Evolutionary conservation across 1,284 basidiomycete species (phyloP).

Genomic region (Ustilago lituana): DNA sequence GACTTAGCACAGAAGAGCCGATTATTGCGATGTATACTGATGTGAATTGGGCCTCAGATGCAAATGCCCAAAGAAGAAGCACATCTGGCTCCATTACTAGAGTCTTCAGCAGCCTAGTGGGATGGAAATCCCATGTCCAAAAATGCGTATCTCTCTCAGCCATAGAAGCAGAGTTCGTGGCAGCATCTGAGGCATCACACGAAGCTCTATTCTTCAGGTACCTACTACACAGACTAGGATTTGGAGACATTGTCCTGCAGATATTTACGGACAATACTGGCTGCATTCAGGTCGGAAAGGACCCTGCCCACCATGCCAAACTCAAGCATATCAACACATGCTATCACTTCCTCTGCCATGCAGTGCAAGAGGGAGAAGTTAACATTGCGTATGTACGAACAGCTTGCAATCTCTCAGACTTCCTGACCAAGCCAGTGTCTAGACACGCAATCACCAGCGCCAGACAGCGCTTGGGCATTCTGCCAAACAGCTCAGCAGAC

Average conservation of each 20-base stretch:
- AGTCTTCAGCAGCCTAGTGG: not conserved
- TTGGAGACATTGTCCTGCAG: too few species aligned
- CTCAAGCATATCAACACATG: not conserved
- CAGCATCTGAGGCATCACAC: not conserved
- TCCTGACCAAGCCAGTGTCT: not conserved
- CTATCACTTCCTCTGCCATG: not conserved
- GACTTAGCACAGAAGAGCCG: too few species aligned
- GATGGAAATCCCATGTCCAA: not conserved
- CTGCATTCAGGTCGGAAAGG: not conserved
- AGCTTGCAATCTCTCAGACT: not conserved
- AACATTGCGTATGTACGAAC: not conserved
- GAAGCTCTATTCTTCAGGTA: not conserved
- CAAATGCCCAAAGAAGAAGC: too few species aligned
- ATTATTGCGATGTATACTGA: too few species aligned
- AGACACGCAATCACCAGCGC: too few species aligned
- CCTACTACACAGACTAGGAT: too few species aligned
- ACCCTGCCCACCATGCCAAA: too few species aligned
- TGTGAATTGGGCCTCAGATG: too few species aligned
- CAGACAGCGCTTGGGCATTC: too few species aligned
- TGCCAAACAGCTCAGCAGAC: too few species aligned
- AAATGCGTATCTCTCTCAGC: constrained; percentile 1
- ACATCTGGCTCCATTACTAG: not conserved
- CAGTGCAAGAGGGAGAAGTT: not conserved
- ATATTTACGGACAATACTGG: not conserved
- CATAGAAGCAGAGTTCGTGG: constrained; percentile 1